Conservation (phyloP, 1,139 yeast genomes). For the Saccharomyces hybrid region DNA sequence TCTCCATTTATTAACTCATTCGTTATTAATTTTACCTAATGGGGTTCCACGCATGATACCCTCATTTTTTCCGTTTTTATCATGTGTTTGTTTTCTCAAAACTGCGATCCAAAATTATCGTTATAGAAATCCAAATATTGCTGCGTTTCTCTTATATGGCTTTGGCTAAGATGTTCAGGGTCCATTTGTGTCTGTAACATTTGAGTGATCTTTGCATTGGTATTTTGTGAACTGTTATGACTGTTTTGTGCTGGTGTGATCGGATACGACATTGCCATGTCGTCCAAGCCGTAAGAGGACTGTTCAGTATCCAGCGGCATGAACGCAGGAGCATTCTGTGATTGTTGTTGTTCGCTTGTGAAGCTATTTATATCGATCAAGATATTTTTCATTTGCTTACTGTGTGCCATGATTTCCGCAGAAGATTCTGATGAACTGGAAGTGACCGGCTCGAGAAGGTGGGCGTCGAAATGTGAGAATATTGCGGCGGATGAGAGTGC, state of each 20-base stretch:
- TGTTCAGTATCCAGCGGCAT: constrained; percentile 17
- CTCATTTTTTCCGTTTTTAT: background rate
- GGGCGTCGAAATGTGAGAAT: constrained; percentile 10
- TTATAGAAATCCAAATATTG: constrained; percentile 22
- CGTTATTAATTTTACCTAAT: background rate
- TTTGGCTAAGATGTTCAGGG: constrained; percentile 13
- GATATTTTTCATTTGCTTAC: background rate
- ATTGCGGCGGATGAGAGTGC: background rate
- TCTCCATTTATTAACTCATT: background rate
- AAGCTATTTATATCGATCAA: background rate
- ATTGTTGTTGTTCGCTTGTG: background rate
- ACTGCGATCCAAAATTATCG: constrained; percentile 9
- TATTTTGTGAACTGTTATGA: background rate
- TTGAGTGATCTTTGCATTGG: background rate
- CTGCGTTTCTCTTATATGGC: constrained; percentile 18
- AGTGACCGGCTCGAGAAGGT: constrained; percentile 10
- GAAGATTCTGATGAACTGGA: constrained; percentile 12
- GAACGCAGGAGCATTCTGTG: background rate
- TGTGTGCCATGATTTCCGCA: constrained; percentile 5
- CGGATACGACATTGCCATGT: background rate
- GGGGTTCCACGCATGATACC: background rate
- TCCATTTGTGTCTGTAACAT: constrained; percentile 15
- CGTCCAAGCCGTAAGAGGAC: constrained; percentile 7
- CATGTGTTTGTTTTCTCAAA: background rate
- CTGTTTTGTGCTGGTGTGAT: background rate